Percentiles rank a stretch among this genome's conserved stretches.
Evolutionary conservation across 1,139 yeast genomes (phyloP).

Genomic region (Diutina sp.): DNA sequence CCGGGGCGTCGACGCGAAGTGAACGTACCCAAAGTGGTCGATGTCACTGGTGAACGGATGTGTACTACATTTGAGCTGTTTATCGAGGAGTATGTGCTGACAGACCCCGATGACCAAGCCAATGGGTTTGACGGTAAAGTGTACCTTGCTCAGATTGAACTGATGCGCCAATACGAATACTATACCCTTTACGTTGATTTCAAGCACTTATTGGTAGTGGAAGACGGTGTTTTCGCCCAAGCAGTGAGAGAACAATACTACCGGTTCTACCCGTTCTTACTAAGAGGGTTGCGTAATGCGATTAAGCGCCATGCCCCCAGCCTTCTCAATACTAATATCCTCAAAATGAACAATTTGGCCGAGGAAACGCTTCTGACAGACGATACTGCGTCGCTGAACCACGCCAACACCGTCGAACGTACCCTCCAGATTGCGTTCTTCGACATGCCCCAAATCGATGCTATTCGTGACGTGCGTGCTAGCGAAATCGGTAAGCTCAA

Average conservation of each 20-base stretch:
- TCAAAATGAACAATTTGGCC: slow-evolving; percentile 15
- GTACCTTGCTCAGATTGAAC: slow-evolving; percentile 70
- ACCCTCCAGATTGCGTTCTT: slow-evolving; percentile 84
- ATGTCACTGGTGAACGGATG: slow-evolving; percentile 88
- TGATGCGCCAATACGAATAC: slow-evolving; percentile 66
- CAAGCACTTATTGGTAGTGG: slow-evolving; percentile 60
- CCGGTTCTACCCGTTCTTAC: slow-evolving; percentile 77
- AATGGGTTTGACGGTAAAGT: slow-evolving; percentile 39
- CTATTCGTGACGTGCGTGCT: slow-evolving; percentile 84
- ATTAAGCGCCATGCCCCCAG: slow-evolving; percentile 70
- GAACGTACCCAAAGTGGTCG: slow-evolving; percentile 76
- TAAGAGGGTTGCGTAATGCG: slow-evolving; percentile 60
- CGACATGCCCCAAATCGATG: slow-evolving; percentile 69
- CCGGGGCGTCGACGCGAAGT: slow-evolving; percentile 31
- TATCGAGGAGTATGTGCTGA: slow-evolving; percentile 49
- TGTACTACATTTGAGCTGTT: slow-evolving; percentile 84
- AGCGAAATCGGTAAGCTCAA: slow-evolving; percentile 79
- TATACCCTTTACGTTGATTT: slow-evolving; percentile 79
- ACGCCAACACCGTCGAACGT: slow-evolving; percentile 36
- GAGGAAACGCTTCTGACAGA: slow-evolving; percentile 10
- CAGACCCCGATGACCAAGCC: slow-evolving; percentile 16
- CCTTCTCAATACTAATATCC: slow-evolving; percentile 37
- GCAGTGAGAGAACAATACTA: slow-evolving; percentile 89
- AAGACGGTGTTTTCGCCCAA: slow-evolving; percentile 79
- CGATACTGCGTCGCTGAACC: slow-evolving; percentile 14